These are phyloP conservation scores for Pichia sp. DNA, from an alignment of 1,139 yeast species.

Conservation along the genomic window DNA sequence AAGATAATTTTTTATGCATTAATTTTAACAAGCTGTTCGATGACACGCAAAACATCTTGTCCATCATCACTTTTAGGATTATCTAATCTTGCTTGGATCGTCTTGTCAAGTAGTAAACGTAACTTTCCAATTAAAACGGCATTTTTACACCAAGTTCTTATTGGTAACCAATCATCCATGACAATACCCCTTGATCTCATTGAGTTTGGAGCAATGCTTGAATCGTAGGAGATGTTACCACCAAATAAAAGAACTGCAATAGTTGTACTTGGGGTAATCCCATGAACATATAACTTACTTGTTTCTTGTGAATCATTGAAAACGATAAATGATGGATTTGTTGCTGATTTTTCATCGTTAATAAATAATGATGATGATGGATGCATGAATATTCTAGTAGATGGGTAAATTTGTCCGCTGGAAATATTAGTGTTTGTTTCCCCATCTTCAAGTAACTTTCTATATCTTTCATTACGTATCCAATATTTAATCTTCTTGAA, in stretches of 20 bases:
- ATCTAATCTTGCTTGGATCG: constrained; percentile 53
- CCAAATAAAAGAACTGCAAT: constrained; percentile 73
- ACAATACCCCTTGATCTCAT: constrained; percentile 56
- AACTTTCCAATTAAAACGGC: constrained; percentile 77
- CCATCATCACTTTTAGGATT: constrained; percentile 31
- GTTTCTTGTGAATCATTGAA: constrained; percentile 57
- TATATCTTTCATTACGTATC: constrained; percentile 47
- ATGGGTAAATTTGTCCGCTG: constrained; percentile 36
- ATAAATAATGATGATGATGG: constrained; percentile 70
- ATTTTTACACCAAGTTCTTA: constrained; percentile 89
- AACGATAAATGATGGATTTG: constrained; percentile 38
- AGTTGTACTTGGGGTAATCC: constrained; percentile 71
- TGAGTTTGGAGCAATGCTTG: constrained; percentile 35
- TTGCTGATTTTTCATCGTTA: constrained; percentile 18
- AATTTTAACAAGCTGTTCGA: constrained; percentile 28
- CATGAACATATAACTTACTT: constrained; percentile 61
- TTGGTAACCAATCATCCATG: constrained; percentile 73
- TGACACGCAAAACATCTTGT: constrained; percentile 30
- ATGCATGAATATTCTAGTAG: constrained; percentile 68
- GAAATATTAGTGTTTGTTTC: background rate
- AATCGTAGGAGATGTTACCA: constrained; percentile 66
- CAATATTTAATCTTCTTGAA: constrained; percentile 67
- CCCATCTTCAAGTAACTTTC: constrained; percentile 11
- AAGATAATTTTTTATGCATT: constrained; percentile 7
- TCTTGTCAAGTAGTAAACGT: constrained; percentile 56